These are phyloP conservation scores for Ustilago xerochloae DNA, from an alignment of 1,284 basidiomycete species.

Conservation along the genomic window DNA sequence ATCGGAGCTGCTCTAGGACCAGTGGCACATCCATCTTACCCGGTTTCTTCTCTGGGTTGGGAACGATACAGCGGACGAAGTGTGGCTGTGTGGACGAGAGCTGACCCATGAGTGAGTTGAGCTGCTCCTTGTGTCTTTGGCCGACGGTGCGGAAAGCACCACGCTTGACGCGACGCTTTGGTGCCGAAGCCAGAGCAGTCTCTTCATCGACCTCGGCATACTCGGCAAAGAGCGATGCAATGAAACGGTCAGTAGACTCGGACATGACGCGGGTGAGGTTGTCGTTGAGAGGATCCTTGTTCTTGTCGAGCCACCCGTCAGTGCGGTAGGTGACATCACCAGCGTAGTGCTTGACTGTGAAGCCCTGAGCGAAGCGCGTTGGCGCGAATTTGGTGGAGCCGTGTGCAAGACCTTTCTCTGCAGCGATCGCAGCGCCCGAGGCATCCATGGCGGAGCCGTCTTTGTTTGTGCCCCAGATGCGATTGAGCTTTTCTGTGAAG, in stretches of 20 bases:
- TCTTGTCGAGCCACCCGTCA: conserved; percentile 98
- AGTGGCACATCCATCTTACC: conserved; percentile 91
- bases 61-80: conserved; percentile 98
- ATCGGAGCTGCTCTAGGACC: conserved; percentile 94
- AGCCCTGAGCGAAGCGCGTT: conserved; percentile 88
- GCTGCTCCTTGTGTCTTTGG: conserved; percentile 96
- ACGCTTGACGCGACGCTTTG: conserved; percentile 84
- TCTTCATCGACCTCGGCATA: conserved; percentile 76
- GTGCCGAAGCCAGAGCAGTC: conserved; percentile 58
- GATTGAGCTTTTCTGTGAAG: conserved; percentile 87
- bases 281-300: conserved; percentile 98
- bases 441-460: conserved; percentile 56
- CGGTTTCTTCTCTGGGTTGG: conserved; percentile 91
- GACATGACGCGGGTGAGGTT: conserved; percentile 91
- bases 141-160: conserved; percentile 96
- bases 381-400: conserved; percentile 79
- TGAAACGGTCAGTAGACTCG: conserved; percentile 82
- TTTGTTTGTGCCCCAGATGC: conserved; percentile 61
- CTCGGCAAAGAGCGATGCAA: conserved; percentile 86
- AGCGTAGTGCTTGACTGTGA: conserved; percentile 95
- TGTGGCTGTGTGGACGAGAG: conserved; percentile 95
- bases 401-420: conserved; percentile 68
- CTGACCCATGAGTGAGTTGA: conserved; percentile 89
- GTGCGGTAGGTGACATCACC: conserved; percentile 96
- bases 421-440: conserved; percentile 49